A percentile compares a stretch with the other conserved stretches of the same genome.
These are phyloP conservation scores for Candida coquimbonensis DNA, from an alignment of 805 yeast genomes.

Conservation along the genomic window DNA sequence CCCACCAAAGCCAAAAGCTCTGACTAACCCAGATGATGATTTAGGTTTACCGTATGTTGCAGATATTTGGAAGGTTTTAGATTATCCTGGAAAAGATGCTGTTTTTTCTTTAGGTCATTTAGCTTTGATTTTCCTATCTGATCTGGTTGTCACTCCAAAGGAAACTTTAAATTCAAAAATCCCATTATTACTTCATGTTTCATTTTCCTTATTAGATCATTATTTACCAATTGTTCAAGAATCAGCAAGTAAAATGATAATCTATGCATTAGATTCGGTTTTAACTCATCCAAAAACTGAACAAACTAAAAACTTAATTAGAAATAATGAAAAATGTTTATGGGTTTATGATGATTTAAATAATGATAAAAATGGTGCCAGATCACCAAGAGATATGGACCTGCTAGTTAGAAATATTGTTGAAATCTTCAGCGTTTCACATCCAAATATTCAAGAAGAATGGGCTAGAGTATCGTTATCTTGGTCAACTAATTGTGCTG, in stretches of 20 bases:
- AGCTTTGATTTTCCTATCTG: slow-evolving; percentile 79
- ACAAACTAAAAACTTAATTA: slow-evolving; percentile 49
- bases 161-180: slow-evolving; percentile 54
- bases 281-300: slow-evolving; percentile 46
- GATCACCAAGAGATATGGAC: slow-evolving; percentile 86
- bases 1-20: slow-evolving; percentile 46
- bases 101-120: slow-evolving; percentile 84
- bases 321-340: slow-evolving; percentile 40
- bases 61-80: slow-evolving; percentile 51
- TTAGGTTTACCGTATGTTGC: slow-evolving; percentile 68
- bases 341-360: slow-evolving; percentile 89
- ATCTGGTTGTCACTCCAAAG: slow-evolving; percentile 59
- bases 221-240: slow-evolving; percentile 78
- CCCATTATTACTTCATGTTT: slow-evolving; percentile 71
- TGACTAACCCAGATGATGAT: slow-evolving; percentile 27
- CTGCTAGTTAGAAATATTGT: slow-evolving; percentile 56
- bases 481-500: slow-evolving; percentile 98
- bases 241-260: slow-evolving; percentile 70
- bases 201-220: slow-evolving; percentile 80
- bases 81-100: slow-evolving; percentile 55
- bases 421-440: slow-evolving; percentile 42
- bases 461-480: slow-evolving; percentile 81
- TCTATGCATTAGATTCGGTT: slow-evolving; percentile 58
- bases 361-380: slow-evolving; percentile 68
- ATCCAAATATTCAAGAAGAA: slow-evolving; percentile 55